Evolutionary conservation across 257 asterid genomes (phyloP).

Genomic region (Penstemon eatonii): DNA sequence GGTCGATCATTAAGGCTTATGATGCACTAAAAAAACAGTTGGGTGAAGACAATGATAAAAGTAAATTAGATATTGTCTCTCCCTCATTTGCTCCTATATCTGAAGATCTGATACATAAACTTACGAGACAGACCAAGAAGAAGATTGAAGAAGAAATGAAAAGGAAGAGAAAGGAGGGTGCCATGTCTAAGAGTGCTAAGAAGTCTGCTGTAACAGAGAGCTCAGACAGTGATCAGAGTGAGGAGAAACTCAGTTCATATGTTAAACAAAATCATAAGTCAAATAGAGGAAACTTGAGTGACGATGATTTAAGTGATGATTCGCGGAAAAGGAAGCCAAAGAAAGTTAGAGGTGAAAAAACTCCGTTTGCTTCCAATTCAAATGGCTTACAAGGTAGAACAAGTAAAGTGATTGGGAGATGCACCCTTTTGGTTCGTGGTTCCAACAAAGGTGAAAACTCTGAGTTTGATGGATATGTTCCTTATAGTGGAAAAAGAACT

Average conservation of each 20-base stretch:
- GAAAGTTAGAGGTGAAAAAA: conserved; percentile 41
- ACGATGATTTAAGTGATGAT: conserved; percentile 41
- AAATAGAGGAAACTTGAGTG: conserved; percentile 38
- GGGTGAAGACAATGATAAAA: conserved; percentile 49
- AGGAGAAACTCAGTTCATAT: conserved; percentile 48
- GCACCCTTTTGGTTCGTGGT: conserved; percentile 78
- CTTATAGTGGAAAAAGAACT: conserved; percentile 84
- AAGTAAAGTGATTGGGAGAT: conserved; percentile 69
- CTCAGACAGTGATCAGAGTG: conserved; percentile 59
- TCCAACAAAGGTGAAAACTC: conserved; percentile 58
- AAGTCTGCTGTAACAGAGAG: conserved; percentile 38
- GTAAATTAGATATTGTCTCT: conserved; percentile 44
- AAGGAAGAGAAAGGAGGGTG: conserved; percentile 67
- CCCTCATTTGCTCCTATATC: conserved; percentile 68
- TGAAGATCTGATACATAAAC: conserved; percentile 74
- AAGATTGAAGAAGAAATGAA: conserved; percentile 79
- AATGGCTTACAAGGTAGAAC: conserved; percentile 61
- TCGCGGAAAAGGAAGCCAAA: conserved; percentile 40
- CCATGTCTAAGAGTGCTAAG: conserved; percentile 36
- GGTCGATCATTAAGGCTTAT: conserved; percentile 96
- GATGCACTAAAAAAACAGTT: conserved; percentile 84
- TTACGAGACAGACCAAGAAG: conserved; percentile 89
- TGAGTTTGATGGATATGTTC: conserved; percentile 70
- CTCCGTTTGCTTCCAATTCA: conserved; percentile 32
- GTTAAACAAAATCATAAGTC: conserved; percentile 51